phyloP scores from a whole-genome alignment of 2,329 filamentous ascomycete species.

The Gnomoniopsis smithogilvyi region DNA sequence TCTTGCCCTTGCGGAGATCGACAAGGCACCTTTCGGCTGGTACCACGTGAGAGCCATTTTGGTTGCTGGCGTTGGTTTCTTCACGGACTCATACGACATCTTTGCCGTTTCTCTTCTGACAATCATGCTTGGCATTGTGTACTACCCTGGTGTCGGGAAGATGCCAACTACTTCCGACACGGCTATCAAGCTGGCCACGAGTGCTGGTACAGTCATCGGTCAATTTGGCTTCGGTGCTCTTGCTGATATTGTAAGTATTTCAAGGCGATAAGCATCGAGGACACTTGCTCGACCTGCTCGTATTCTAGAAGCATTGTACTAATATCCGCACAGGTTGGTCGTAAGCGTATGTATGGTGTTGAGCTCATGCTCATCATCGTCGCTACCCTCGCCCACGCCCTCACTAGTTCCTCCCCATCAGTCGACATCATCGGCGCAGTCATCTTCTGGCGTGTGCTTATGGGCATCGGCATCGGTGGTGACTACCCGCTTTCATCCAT shows the following conservation, averaged over 20 bases:
- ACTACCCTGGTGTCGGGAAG: slow-evolving; percentile 55
- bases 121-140: slow-evolving; percentile 76
- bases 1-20: slow-evolving; percentile 76
- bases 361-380: slow-evolving; percentile 80
- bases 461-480: slow-evolving; percentile 70
- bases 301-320: background rate
- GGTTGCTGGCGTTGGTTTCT: slow-evolving; percentile 83
- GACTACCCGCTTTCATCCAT: slow-evolving; percentile 81
- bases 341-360: slow-evolving; percentile 66
- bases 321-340: slow-evolving; percentile 19
- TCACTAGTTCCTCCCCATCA: slow-evolving; percentile 60
- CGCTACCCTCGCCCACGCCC: slow-evolving; percentile 68
- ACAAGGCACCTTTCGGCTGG: slow-evolving; percentile 80
- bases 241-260: slow-evolving; percentile 52
- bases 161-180: slow-evolving; percentile 70
- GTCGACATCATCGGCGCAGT: slow-evolving; percentile 64
- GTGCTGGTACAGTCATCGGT: slow-evolving; percentile 77
- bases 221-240: slow-evolving; percentile 77
- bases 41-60: slow-evolving; percentile 75
- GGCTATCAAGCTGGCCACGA: slow-evolving; percentile 82
- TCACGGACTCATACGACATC: slow-evolving; percentile 75
- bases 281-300: background rate
- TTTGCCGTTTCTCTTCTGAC: slow-evolving; percentile 74
- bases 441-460: slow-evolving; percentile 79
- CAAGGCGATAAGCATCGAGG: background rate